Evolutionary conservation across 2,329 filamentous ascomycete genomes (phyloP).

Genomic region (Alternaria arbusti): DNA sequence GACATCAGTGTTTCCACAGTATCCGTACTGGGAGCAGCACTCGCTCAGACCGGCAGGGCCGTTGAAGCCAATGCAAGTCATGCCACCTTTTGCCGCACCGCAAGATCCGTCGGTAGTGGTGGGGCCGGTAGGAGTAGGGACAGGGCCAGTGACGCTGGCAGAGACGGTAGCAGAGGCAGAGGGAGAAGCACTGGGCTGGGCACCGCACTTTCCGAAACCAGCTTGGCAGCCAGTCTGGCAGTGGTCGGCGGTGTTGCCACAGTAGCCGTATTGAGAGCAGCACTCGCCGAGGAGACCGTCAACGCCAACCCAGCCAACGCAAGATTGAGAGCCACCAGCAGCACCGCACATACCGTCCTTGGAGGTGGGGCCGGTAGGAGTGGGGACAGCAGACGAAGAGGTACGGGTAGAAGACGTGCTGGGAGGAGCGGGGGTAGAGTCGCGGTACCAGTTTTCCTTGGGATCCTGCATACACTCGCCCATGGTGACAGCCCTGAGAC

Average conservation of each 20-base stretch:
- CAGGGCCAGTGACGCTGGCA: conserved; percentile 47
- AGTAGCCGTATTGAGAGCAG: conserved; percentile 53
- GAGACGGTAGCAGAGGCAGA: not conserved
- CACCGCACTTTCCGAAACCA: conserved; percentile 20
- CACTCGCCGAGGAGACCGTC: conserved; percentile 44
- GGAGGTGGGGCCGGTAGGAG: conserved; percentile 29
- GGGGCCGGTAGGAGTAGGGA: conserved; percentile 11
- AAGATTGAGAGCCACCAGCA: conserved; percentile 19
- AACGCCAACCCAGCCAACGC: conserved; percentile 35
- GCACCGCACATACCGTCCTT: conserved; percentile 31
- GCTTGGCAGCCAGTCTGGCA: conserved; percentile 34
- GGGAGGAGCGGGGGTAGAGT: conserved; percentile 42
- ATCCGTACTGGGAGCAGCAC: conserved; percentile 54
- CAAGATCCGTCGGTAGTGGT: conserved; percentile 31
- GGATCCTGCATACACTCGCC: conserved; percentile 58
- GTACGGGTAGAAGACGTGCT: conserved; percentile 31
- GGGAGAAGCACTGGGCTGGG: conserved; percentile 3
- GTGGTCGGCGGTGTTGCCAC: conserved; percentile 35
- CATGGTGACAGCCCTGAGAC: conserved; percentile 54
- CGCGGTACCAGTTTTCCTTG: conserved; percentile 57
- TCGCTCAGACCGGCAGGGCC: conserved; percentile 40
- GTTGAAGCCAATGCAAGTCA: conserved; percentile 31
- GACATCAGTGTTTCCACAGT: conserved; percentile 40
- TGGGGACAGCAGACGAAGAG: conserved; percentile 18
- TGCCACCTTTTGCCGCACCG: conserved; percentile 22